These are phyloP conservation scores for Amoebophrya sp. DNA, from an alignment of 169 alveolate genomes.

Conservation along the genomic window DNA sequence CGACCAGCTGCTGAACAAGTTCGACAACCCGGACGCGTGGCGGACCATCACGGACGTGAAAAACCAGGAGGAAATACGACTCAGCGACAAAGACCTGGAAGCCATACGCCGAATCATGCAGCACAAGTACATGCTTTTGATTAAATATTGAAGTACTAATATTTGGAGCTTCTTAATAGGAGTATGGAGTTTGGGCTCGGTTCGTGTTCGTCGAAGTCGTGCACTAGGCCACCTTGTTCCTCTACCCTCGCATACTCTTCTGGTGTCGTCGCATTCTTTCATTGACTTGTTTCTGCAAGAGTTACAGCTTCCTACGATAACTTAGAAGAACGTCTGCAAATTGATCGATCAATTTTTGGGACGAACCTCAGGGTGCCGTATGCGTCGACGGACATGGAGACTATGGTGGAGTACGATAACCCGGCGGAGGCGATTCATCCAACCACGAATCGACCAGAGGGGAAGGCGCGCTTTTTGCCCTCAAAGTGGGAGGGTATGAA, in stretches of 20 bases:
- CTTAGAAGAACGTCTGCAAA: no score
- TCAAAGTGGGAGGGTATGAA: constrained; percentile 64
- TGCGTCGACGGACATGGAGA: background rate
- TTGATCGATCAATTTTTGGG: no score
- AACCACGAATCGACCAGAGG: background rate
- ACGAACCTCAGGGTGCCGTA: background rate
- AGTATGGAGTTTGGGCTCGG: no score
- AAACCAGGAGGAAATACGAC: constrained; percentile 60
- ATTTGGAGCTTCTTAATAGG: no score
- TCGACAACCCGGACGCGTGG: constrained; percentile 84
- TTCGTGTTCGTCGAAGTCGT: no score
- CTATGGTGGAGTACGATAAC: background rate
- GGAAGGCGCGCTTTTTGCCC: constrained; percentile 56
- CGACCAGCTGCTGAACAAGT: constrained; percentile 51
- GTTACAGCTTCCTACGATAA: no score
- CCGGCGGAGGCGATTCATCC: constrained; percentile 15
- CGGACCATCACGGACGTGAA: constrained; percentile 71
- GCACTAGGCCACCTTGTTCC: no score
- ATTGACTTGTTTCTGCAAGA: no score
- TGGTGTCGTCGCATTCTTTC: no score
- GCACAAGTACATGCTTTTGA: background rate
- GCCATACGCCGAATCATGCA: background rate
- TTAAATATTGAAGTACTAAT: no score
- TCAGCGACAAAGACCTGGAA: constrained; percentile 72
- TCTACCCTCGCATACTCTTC: no score